Conservation (phyloP, 176 grass and related monocot species). For the Poa annua region DNA sequence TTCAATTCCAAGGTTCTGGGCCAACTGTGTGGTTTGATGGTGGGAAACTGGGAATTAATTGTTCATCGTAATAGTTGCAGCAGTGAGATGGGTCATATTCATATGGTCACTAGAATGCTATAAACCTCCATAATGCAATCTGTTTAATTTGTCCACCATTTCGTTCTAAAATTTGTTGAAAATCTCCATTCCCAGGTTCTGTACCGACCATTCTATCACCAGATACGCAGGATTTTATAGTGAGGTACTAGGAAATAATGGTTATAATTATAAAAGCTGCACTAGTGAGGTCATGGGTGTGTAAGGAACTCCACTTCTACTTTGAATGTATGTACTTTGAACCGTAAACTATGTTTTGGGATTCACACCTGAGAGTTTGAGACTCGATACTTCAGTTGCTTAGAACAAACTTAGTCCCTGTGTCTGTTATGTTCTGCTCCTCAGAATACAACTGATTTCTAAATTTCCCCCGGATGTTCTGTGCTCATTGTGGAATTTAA, state of each 20-base stretch:
- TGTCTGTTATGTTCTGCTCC: neutral
- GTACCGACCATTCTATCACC: neutral
- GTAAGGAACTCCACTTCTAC: neutral
- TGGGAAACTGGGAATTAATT: neutral
- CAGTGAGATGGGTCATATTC: neutral
- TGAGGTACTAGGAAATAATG: neutral
- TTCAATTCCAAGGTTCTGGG: neutral
- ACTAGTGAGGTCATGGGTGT: neutral
- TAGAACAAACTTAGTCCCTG: neutral
- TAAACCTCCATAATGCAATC: neutral
- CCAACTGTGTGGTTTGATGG: neutral
- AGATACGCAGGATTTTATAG: neutral
- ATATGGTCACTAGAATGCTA: neutral
- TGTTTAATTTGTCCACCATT: constrained; percentile 7
- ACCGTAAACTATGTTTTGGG: neutral
- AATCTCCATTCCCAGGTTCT: neutral
- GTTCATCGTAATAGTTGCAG: constrained; percentile 11
- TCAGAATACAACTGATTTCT: constrained; percentile 17
- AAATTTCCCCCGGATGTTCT: neutral
- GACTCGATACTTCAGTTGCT: constrained; percentile 15
- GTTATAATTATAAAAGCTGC: neutral
- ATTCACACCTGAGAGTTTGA: neutral
- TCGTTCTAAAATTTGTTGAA: constrained; percentile 2
- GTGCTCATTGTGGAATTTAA: constrained; percentile 19
- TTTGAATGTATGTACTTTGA: constrained; percentile 4